A percentile compares a stretch with the other conserved stretches of the same genome.
Conservation (phyloP, 176 grass and related monocot species). For the Oropetium thomaeum region DNA sequence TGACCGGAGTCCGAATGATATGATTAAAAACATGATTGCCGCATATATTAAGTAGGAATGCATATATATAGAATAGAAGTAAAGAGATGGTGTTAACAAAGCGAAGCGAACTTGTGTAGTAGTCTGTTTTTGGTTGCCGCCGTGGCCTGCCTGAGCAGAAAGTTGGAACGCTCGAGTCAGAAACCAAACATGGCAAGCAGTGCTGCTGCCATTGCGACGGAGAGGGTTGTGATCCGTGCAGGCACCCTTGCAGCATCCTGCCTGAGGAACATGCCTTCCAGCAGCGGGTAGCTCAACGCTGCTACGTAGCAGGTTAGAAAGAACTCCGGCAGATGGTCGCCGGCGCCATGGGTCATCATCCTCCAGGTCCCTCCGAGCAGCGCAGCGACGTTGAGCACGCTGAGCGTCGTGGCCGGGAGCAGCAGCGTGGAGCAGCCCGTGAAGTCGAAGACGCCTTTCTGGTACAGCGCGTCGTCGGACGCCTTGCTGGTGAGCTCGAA, state of each 20-base stretch:
- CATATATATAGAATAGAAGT: too few relatives aligned
- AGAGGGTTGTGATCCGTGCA: background rate
- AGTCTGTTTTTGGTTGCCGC: too few relatives aligned
- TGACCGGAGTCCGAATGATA: background rate
- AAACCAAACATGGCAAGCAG: slow-evolving; percentile 26
- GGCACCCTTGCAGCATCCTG: slow-evolving; percentile 39
- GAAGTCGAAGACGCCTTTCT: slow-evolving; percentile 52
- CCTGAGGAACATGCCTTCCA: slow-evolving; percentile 50
- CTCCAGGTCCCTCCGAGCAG: slow-evolving; percentile 34
- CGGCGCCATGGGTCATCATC: too few relatives aligned
- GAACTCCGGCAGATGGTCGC: slow-evolving; percentile 28
- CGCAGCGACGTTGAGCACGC: slow-evolving; percentile 40
- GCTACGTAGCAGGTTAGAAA: slow-evolving; percentile 44
- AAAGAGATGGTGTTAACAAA: too few relatives aligned
- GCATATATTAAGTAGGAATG: too few relatives aligned
- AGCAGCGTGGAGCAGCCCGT: slow-evolving; percentile 42
- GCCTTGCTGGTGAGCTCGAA: slow-evolving; percentile 56
- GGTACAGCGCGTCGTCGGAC: slow-evolving; percentile 24
- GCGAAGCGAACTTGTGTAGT: too few relatives aligned
- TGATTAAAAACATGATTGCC: too few relatives aligned
- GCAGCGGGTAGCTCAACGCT: slow-evolving; percentile 42
- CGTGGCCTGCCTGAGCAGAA: too few relatives aligned
- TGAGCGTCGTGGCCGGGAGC: slow-evolving; percentile 60
- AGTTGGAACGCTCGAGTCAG: too few relatives aligned
- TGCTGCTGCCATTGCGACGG: slow-evolving; percentile 14